Conservation (phyloP, 139 green algal genomes). For the Asterochloris sp. region DNA sequence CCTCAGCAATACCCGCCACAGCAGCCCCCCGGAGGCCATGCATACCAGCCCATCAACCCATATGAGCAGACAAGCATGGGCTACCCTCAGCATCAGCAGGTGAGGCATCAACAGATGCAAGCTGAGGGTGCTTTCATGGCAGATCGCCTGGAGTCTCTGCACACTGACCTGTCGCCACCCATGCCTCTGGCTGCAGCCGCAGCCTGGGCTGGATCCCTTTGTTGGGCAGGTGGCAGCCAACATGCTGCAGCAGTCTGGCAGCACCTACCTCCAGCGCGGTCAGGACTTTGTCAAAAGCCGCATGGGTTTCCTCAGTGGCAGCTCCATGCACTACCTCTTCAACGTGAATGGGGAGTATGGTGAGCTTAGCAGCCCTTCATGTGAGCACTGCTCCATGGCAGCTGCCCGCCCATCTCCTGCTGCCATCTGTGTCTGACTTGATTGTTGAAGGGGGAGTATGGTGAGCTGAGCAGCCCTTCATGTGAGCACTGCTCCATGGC, state of each 20-base stretch:
- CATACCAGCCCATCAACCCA: no score
- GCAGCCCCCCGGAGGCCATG: no score
- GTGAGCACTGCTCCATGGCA: no score
- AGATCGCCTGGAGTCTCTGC: no score
- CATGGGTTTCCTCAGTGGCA: slow-evolving; percentile 71
- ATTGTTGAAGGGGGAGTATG: background rate
- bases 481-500: no score
- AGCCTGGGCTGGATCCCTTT: background rate
- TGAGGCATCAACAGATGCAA: no score
- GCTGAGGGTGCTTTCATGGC: no score
- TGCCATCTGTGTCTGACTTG: background rate
- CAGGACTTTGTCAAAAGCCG: slow-evolving; percentile 41
- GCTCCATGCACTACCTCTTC: slow-evolving; percentile 83
- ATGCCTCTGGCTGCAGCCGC: no score
- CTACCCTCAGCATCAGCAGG: no score
- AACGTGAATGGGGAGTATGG: slow-evolving; percentile 81
- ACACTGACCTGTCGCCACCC: no score
- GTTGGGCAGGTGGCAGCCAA: slow-evolving; percentile 20
- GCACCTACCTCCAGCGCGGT: slow-evolving; percentile 44
- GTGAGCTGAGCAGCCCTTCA: background rate
- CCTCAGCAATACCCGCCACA: no score
- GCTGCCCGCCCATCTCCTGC: background rate
- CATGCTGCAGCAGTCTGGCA: slow-evolving; percentile 46
- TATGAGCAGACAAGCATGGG: no score
- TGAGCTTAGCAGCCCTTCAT: slow-evolving; percentile 35